Evolutionary conservation across 2,329 filamentous ascomycete species (phyloP).

Genomic region (Madurella mycetomatis): DNA sequence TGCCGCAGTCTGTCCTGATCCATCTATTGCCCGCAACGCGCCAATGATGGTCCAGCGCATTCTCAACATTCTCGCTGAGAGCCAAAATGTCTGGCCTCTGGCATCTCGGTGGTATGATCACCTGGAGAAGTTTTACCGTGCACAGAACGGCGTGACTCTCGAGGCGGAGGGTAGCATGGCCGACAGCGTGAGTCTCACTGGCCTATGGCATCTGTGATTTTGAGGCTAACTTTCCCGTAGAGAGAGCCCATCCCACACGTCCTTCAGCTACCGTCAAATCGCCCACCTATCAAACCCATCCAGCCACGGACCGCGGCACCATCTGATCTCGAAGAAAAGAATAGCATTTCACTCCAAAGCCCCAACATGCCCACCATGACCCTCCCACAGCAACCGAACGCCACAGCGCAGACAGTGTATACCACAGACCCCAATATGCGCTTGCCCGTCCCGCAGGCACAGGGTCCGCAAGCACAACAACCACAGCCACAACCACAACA

Average conservation of each 20-base stretch:
- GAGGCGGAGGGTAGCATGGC: slow-evolving; percentile 47
- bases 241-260: slow-evolving; percentile 29
- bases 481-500: too few species aligned
- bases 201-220: background rate
- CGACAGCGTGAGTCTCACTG: slow-evolving; percentile 37
- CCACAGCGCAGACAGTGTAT: slow-evolving; percentile 19
- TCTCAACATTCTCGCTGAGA: slow-evolving; percentile 44
- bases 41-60: slow-evolving; percentile 44
- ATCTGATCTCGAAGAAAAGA: slow-evolving; percentile 11
- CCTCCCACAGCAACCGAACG: slow-evolving; percentile 10
- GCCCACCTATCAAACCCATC: slow-evolving; percentile 16
- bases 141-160: slow-evolving; percentile 38
- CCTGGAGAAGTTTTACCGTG: slow-evolving; percentile 43
- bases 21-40: slow-evolving; percentile 36
- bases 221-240: slow-evolving; percentile 15
- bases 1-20: slow-evolving; percentile 41
- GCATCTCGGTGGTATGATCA: slow-evolving; percentile 50
- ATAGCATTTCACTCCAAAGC: slow-evolving; percentile 15
- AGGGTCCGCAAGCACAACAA: slow-evolving; percentile 1
- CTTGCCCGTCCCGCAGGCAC: slow-evolving; percentile 18
- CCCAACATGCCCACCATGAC: slow-evolving; percentile 20
- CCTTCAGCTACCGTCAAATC: slow-evolving; percentile 24
- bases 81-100: slow-evolving; percentile 49
- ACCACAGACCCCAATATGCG: slow-evolving; percentile 24
- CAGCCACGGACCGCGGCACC: slow-evolving; percentile 11